phyloP scores from a whole-genome alignment of 495 filamentous ascomycete species.

The Penicillium diatomitis region DNA sequence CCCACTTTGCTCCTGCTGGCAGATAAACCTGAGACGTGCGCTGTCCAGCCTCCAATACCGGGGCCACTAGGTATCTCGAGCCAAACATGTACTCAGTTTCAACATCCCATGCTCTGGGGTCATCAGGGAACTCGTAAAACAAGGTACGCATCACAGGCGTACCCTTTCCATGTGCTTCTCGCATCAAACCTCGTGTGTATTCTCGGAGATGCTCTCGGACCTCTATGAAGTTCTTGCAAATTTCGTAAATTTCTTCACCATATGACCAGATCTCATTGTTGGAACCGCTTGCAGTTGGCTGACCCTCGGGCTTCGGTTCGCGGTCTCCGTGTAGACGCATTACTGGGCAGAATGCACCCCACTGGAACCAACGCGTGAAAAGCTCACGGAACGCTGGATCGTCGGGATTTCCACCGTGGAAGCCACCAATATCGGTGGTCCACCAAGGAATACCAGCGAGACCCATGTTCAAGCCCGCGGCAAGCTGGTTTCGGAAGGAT shows the following conservation, averaged over 20 bases:
- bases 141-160: conserved; percentile 46
- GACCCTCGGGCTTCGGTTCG: conserved; percentile 37
- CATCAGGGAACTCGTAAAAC: conserved; percentile 49
- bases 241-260: conserved; percentile 44
- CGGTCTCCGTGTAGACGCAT: conserved; percentile 52
- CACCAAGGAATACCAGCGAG: conserved; percentile 50
- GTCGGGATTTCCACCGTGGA: conserved; percentile 46
- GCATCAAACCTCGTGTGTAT: conserved; percentile 44
- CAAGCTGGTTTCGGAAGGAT: conserved; percentile 45
- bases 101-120: conserved; percentile 38
- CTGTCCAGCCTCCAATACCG: conserved; percentile 36
- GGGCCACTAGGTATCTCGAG: conserved; percentile 41
- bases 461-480: conserved; percentile 50
- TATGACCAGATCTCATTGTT: conserved; percentile 54
- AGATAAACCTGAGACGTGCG: conserved; percentile 36
- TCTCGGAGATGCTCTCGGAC: conserved; percentile 44
- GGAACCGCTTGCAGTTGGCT: conserved; percentile 33
- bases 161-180: conserved; percentile 44
- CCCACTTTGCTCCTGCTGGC: conserved; percentile 38
- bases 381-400: conserved; percentile 47
- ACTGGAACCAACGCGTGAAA: conserved; percentile 54
- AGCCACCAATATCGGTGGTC: conserved; percentile 53
- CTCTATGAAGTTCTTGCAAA: conserved; percentile 45
- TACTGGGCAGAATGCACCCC: conserved; percentile 51
- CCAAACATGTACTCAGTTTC: conserved; percentile 50